phyloP scores from a whole-genome alignment of 1,139 yeast genomes.

The Candida tropicalis region DNA sequence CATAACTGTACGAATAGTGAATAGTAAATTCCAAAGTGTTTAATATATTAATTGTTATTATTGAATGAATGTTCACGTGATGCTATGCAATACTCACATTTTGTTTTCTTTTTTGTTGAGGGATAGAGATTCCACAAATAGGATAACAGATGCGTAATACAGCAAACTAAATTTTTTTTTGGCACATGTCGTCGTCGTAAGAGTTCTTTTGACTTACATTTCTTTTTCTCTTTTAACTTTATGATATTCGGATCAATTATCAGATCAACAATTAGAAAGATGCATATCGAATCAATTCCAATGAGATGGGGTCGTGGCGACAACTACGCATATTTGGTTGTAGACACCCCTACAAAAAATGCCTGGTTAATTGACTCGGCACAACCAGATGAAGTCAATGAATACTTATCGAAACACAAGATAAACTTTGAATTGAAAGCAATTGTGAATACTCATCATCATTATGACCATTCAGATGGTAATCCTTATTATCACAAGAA shows the following conservation, averaged over 20 bases:
- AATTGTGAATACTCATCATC: constrained; percentile 94
- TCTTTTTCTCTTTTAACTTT: neutral
- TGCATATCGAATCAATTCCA: constrained; percentile 82
- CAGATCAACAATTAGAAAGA: constrained; percentile 38
- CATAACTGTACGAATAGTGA: constrained; percentile 5
- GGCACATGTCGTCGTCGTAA: too few species aligned
- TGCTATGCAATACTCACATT: too few species aligned
- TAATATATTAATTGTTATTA: too few species aligned
- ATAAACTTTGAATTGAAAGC: constrained; percentile 54
- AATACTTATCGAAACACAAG: constrained; percentile 27
- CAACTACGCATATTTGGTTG: constrained; percentile 80
- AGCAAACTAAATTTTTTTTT: neutral
- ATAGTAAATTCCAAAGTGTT: too few species aligned
- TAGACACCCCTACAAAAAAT: constrained; percentile 65
- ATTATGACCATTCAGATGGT: constrained; percentile 93
- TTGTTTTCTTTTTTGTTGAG: too few species aligned
- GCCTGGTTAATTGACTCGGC: constrained; percentile 95
- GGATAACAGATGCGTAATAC: constrained; percentile 1
- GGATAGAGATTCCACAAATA: neutral
- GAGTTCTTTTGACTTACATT: too few species aligned
- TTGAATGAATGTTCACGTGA: too few species aligned
- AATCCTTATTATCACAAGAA: constrained; percentile 50
- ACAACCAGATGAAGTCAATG: constrained; percentile 60
- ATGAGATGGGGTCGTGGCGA: constrained; percentile 97
- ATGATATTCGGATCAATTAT: constrained; percentile 9